Conservation (phyloP, 495 filamentous ascomycete genomes). For the Penicillium cataractarum region DNA sequence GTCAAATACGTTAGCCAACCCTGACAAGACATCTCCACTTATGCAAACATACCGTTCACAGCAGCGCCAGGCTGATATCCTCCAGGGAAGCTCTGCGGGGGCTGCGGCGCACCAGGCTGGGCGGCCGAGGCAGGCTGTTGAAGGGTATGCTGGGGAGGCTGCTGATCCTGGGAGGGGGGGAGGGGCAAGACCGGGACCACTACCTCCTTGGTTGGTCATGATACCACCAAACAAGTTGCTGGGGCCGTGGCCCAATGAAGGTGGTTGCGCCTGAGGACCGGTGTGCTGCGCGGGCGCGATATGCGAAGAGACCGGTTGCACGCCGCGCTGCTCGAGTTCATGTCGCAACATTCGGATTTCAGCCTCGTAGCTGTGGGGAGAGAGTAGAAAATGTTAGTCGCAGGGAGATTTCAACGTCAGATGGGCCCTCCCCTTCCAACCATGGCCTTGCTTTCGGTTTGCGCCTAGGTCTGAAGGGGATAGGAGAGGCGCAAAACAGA, state of each 20-base stretch:
- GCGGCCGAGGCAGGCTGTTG: slow-evolving; percentile 62
- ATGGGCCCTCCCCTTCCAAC: not conserved
- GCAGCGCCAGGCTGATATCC: slow-evolving; percentile 65
- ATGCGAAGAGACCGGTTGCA: slow-evolving; percentile 65
- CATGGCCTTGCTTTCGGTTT: not conserved
- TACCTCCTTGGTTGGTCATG: slow-evolving; percentile 86
- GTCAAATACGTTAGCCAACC: slow-evolving; percentile 32
- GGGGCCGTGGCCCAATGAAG: slow-evolving; percentile 86
- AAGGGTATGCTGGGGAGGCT: slow-evolving; percentile 62
- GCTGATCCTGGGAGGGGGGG: slow-evolving; percentile 67
- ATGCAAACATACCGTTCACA: slow-evolving; percentile 64
- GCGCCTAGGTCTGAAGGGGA: not conserved
- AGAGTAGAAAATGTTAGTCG: slow-evolving; percentile 11
- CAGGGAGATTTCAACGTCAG: not conserved
- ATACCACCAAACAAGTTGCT: slow-evolving; percentile 93
- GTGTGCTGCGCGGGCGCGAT: slow-evolving; percentile 69
- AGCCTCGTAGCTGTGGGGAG: slow-evolving; percentile 77
- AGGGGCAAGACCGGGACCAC: slow-evolving; percentile 86
- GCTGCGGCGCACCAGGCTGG: slow-evolving; percentile 65
- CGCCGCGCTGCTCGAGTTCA: slow-evolving; percentile 86
- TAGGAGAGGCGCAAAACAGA: not conserved
- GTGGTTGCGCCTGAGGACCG: slow-evolving; percentile 81
- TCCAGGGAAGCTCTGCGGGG: slow-evolving; percentile 59
- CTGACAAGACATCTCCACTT: slow-evolving; percentile 20
- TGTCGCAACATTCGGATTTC: slow-evolving; percentile 83